phyloP scores from a whole-genome alignment of 2,329 filamentous ascomycete genomes.

The Calonectria leucothoes region DNA sequence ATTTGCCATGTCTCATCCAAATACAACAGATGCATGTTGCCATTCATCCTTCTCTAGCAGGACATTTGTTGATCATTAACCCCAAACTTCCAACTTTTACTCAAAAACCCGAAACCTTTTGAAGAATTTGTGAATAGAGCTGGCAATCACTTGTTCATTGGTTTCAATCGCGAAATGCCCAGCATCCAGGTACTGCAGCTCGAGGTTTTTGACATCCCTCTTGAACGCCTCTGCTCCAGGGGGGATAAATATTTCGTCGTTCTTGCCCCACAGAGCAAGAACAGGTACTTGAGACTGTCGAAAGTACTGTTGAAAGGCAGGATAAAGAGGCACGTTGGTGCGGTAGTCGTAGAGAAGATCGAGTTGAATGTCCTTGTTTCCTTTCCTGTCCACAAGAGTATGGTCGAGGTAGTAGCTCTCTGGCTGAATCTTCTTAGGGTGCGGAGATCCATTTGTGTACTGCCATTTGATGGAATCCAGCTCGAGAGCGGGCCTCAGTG shows the following conservation, averaged over 20 bases:
- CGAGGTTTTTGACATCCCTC: background rate
- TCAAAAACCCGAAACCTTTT: background rate
- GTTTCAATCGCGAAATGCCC: constrained; percentile 12
- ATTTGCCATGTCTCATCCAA: too few relatives aligned
- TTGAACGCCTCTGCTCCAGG: constrained; percentile 1
- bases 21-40: too few relatives aligned
- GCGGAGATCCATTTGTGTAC: constrained; percentile 54
- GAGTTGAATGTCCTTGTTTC: constrained; percentile 64
- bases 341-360: constrained; percentile 69
- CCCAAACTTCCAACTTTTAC: background rate
- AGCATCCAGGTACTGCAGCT: constrained; percentile 1
- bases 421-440: constrained; percentile 52
- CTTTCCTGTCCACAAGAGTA: constrained; percentile 60
- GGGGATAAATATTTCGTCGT: constrained; percentile 1
- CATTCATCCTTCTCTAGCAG: too few relatives aligned
- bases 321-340: constrained; percentile 65
- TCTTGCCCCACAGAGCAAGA: constrained; percentile 68
- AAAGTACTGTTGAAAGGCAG: constrained; percentile 66
- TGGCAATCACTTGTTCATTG: background rate
- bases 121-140: background rate
- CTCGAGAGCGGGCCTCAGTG: constrained; percentile 48
- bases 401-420: constrained; percentile 64
- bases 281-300: constrained; percentile 62
- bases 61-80: too few relatives aligned
- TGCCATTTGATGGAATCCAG: constrained; percentile 56